A percentile compares a stretch with the other conserved stretches of the same genome.
These are phyloP conservation scores for Phytophthora multivora DNA, from an alignment of 352 stramenopile species.

Conservation along the genomic window DNA sequence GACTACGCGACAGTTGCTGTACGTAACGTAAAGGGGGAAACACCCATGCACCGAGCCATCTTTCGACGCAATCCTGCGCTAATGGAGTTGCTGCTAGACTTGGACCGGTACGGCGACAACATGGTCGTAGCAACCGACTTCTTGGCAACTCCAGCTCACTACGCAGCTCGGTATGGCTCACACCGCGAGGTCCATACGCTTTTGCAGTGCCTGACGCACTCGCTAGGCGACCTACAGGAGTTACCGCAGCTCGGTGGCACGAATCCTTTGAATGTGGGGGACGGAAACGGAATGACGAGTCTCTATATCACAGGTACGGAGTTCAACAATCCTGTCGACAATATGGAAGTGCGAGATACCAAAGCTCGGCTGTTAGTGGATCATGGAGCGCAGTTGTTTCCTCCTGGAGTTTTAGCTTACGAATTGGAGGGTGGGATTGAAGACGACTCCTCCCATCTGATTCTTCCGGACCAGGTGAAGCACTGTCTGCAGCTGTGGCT, in stretches of 20 bases:
- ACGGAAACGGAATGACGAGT: constrained; percentile 4
- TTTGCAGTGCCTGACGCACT: constrained; percentile 2
- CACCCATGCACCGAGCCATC: constrained; percentile 25
- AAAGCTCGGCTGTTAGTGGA: constrained; percentile 16
- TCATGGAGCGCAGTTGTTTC: constrained; percentile 13
- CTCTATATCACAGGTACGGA: constrained; percentile 6
- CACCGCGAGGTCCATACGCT: constrained; percentile 7
- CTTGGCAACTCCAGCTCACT: constrained; percentile 13
- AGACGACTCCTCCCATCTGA: background rate
- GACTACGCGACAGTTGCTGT: constrained; percentile 9
- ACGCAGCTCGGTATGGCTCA: constrained; percentile 13
- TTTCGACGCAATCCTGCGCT: background rate
- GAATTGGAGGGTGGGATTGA: background rate
- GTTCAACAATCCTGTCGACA: no score
- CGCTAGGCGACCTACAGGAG: background rate
- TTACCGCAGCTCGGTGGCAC: background rate
- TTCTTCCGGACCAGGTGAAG: background rate
- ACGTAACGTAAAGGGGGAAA: constrained; percentile 9
- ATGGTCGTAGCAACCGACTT: background rate
- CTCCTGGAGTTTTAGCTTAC: background rate
- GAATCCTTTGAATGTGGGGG: constrained; percentile 9
- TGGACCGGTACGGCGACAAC: constrained; percentile 6
- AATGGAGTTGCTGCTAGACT: constrained; percentile 12
- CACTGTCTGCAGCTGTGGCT: background rate
- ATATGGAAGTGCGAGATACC: background rate